Base-by-base conservation (phyloP, 2,329 filamentous ascomycete genomes). In the Penicillium sp. region DNA sequence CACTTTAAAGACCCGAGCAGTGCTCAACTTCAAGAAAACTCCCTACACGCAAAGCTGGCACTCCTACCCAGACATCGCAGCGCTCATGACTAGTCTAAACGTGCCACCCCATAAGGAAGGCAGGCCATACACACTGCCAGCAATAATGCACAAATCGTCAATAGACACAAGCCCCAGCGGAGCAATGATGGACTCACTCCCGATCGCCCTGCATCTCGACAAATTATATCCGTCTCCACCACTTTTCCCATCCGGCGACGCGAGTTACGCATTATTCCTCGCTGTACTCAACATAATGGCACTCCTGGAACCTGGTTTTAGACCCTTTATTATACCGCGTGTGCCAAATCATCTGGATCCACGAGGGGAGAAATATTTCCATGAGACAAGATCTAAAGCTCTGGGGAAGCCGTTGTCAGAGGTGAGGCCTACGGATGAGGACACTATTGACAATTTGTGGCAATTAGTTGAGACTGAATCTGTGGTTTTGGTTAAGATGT, bases 221-320 rank as follows among this genome's bases (percentile, higher is more conserved):
- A 62, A 64, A 16, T 35, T 61, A 5, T 71, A 62, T 53, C 68
- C 69, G 2, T 64, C 60, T 1, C 70, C 65, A 3, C 55, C 68
- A 8, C 56, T 73, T 14, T 73, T 71, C 39, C 70, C 70, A 16
- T 69, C 63, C 16, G 65, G 68, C 8, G 58, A 73, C 44, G 65
- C 66, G 37, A 73, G 70, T 53, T 67, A 70, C 52, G 64, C 66
- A 13, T 61, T 73, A 7, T 44, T 66, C 5, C 21, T 68, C 19
- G 67, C 68, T 3, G 60, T 62, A 21, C 35, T 27, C 11, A 56
- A 50, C 10, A 29, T 65, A 1, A 3, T 48, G 24, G 33, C 5
- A 27, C 14, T 43, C 11, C 21, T 57, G 6, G 45, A 41, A 43
- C 51, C 43, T 19, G 48, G 39, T 2, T 47, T 46, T 11, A 35